Evolutionary conservation across 176 grass and related monocot genomes (phyloP).

Genomic region (Poa annua): DNA sequence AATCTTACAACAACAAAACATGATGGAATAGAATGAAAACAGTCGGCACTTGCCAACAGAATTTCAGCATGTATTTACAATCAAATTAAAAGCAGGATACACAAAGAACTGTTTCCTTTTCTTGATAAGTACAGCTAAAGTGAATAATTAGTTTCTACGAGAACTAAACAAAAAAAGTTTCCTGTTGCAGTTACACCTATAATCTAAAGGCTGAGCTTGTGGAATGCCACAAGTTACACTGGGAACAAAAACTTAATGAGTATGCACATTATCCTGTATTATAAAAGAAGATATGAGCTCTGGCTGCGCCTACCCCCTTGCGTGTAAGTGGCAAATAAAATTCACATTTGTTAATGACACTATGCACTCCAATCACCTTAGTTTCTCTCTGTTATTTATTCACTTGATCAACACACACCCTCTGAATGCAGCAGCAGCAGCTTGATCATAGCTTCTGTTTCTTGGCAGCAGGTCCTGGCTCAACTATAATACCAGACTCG

Average conservation of each 20-base stretch:
- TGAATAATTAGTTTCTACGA: not conserved
- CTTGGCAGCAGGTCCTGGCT: conserved; percentile 33
- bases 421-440: conserved; percentile 11
- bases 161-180: not conserved
- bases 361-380: not conserved
- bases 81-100: conserved; percentile 33
- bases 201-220: conserved; percentile 35
- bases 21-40: not conserved
- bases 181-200: conserved; percentile 39
- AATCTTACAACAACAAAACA: not conserved
- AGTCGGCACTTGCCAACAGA: not conserved
- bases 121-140: conserved; percentile 23
- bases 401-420: not conserved
- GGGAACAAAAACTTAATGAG: conserved; percentile 34
- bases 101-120: conserved; percentile 16
- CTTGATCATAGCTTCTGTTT: conserved; percentile 47
- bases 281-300: conserved; percentile 15
- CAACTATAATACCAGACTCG: conserved; percentile 61
- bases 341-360: not conserved
- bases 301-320: conserved; percentile 9
- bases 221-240: conserved; percentile 34
- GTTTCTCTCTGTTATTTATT: conserved; percentile 29
- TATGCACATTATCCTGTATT: conserved; percentile 15
- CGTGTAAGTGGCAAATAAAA: not conserved
- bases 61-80: not conserved